Percentiles rank a stretch among this genome's conserved stretches.
phyloP scores from a whole-genome alignment of 2,329 filamentous ascomycete species.

The Botrytis medusae region DNA sequence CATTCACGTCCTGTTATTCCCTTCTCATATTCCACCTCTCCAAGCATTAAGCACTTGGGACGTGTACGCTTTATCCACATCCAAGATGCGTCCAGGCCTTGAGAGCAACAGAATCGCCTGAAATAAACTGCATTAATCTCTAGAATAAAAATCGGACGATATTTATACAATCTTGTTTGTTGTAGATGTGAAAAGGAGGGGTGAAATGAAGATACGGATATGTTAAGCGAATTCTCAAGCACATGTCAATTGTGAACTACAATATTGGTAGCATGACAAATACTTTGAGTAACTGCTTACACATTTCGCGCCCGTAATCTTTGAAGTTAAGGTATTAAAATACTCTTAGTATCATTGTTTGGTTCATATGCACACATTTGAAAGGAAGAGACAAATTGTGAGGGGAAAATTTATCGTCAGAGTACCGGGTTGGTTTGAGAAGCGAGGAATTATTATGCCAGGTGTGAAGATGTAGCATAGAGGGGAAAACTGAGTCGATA shows the following conservation, averaged over 20 bases:
- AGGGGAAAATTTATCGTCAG: not conserved
- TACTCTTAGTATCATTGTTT: not conserved
- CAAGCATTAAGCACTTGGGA: not conserved
- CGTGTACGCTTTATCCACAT: rapidly evolving
- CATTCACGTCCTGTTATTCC: rapidly evolving
- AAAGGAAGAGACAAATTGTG: rapidly evolving
- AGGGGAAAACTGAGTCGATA: not conserved
- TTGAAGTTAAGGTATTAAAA: not conserved
- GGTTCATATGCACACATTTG: not conserved
- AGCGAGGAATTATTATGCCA: not conserved
- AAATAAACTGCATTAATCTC: not conserved
- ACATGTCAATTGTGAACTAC: not conserved
- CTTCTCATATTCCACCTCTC: not conserved
- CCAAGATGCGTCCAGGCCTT: rapidly evolving
- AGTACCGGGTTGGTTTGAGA: not conserved
- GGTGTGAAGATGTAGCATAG: not conserved
- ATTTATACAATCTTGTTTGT: not conserved
- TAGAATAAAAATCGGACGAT: not conserved
- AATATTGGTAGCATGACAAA: not conserved
- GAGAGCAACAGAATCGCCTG: no score
- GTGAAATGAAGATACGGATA: not conserved
- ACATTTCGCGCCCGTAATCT: no score
- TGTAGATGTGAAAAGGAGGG: not conserved
- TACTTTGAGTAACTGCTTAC: not conserved
- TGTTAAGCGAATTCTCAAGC: not conserved